A percentile compares a stretch with the other conserved stretches of the same genome.
Conservation (phyloP, 73 alveolate genomes). For the Uronychia binucleata region DNA sequence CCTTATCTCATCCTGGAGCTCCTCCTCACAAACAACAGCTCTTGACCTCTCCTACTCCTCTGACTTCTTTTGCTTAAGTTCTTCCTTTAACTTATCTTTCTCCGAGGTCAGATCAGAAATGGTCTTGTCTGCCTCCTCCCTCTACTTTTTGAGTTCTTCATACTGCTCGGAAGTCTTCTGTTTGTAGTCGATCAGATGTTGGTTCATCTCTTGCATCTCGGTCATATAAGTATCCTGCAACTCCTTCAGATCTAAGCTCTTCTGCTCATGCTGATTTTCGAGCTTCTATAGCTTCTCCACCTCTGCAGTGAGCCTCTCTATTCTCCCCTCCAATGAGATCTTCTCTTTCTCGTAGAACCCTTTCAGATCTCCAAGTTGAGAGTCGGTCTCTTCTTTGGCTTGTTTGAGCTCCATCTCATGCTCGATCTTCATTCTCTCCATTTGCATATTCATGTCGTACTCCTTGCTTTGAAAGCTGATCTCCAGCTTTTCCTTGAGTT, state of each 20-base stretch:
- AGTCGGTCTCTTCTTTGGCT: not conserved
- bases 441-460: not conserved
- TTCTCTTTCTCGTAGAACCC: not conserved
- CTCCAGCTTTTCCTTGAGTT: not conserved
- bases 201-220: not conserved
- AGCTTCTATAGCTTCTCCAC: not conserved
- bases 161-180: not conserved
- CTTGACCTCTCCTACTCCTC: not conserved
- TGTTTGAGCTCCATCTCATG: not conserved
- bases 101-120: not conserved
- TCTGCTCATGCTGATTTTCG: not conserved
- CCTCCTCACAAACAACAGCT: not conserved
- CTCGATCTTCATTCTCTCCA: not conserved
- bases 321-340: not conserved
- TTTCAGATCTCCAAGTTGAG: not conserved
- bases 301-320: not conserved
- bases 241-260: not conserved
- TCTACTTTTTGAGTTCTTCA: not conserved
- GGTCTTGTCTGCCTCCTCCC: not conserved
- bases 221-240: not conserved
- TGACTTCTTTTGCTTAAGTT: not conserved
- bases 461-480: not conserved
- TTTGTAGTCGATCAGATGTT: not conserved
- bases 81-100: not conserved
- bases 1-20: not conserved